Conservation (phyloP, 371 early-diverging fungal genomes). For the Mortierella sp. region DNA sequence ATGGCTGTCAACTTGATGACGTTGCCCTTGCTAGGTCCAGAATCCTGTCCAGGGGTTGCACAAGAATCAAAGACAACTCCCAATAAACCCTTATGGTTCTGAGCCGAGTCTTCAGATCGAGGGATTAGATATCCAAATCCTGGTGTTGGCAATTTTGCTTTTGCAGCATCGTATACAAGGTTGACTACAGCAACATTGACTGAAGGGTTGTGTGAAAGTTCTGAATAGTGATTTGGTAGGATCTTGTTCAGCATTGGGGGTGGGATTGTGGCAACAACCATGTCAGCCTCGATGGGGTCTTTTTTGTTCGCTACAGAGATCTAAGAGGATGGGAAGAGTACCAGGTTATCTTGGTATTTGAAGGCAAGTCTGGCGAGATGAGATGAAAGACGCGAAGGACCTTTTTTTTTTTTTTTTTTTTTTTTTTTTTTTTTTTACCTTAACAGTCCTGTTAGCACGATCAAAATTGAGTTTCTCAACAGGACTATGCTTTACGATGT, state of each 20-base stretch:
- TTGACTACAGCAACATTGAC: conserved; percentile 92
- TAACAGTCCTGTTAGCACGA: conserved; percentile 37
- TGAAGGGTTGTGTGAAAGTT: conserved; percentile 66
- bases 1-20: conserved; percentile 85
- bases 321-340: neutral
- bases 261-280: conserved; percentile 80
- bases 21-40: conserved; percentile 30
- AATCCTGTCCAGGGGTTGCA: conserved; percentile 76
- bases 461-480: conserved; percentile 55
- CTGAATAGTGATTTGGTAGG: conserved; percentile 21
- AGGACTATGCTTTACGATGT: conserved; percentile 55
- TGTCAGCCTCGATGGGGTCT: conserved; percentile 54
- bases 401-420: too few relatives aligned
- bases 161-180: conserved; percentile 65
- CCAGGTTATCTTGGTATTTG: too few relatives aligned
- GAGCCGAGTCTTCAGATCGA: conserved; percentile 56
- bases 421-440: conserved; percentile 52
- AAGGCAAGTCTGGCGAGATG: too few relatives aligned
- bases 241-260: conserved; percentile 53
- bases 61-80: conserved; percentile 95
- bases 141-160: conserved; percentile 31
- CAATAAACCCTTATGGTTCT: conserved; percentile 66
- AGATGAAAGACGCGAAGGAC: too few relatives aligned
- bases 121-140: conserved; percentile 96
- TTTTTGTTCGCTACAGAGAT: conserved; percentile 49